Percentiles rank a stretch among this genome's conserved stretches.
phyloP scores from a whole-genome alignment of 2,329 filamentous ascomycete species.

The Tolypocladium nubicola region DNA sequence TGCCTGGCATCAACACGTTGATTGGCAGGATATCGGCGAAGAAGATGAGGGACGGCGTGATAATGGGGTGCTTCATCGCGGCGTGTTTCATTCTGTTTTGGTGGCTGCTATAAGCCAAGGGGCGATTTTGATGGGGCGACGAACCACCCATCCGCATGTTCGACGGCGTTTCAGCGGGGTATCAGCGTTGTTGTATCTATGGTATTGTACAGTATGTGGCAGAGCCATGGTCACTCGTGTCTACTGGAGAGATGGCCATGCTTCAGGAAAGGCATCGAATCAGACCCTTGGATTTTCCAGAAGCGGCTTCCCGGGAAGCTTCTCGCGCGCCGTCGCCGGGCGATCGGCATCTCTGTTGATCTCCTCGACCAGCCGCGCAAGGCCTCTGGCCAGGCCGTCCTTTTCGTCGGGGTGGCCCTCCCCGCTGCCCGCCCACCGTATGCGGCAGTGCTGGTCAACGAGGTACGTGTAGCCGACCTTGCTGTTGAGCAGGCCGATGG shows the following conservation, averaged over 20 bases:
- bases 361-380: slow-evolving; percentile 53
- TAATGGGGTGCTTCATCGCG: slow-evolving; percentile 83
- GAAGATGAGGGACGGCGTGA: slow-evolving; percentile 89
- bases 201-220: slow-evolving; percentile 18
- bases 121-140: not conserved
- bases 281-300: slow-evolving; percentile 13
- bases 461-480: slow-evolving; percentile 94
- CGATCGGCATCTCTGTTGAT: slow-evolving; percentile 26
- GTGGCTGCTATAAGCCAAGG: slow-evolving; percentile 53
- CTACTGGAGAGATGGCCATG: not conserved
- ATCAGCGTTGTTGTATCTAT: slow-evolving; percentile 18
- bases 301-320: slow-evolving; percentile 19
- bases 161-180: slow-evolving; percentile 24
- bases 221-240: not conserved
- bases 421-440: slow-evolving; percentile 88
- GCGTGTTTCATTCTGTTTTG: slow-evolving; percentile 83
- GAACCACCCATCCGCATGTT: slow-evolving; percentile 7
- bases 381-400: slow-evolving; percentile 53
- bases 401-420: slow-evolving; percentile 54
- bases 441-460: slow-evolving; percentile 75
- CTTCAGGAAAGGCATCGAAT: not conserved
- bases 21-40: slow-evolving; percentile 90
- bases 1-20: slow-evolving; percentile 85
- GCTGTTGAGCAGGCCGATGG: slow-evolving; percentile 66
- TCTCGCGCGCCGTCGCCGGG: slow-evolving; percentile 22